Conservation (phyloP, 768 basidiomycete species). For the Pisolithus marmoratus region DNA sequence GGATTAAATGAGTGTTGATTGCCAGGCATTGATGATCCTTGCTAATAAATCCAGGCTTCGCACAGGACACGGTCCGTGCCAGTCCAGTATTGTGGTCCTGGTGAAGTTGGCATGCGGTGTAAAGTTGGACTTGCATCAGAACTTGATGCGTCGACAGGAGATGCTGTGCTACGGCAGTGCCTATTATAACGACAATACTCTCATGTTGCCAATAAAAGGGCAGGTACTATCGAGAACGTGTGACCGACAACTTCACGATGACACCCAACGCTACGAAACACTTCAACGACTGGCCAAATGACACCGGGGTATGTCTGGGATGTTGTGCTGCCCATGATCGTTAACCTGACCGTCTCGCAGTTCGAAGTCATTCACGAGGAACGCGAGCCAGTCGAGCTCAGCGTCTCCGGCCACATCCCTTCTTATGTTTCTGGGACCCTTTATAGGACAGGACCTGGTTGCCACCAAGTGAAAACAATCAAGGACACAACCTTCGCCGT, state of each 20-base stretch:
- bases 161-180: too few species aligned
- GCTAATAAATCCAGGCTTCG: too few species aligned
- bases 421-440: constrained; percentile 32
- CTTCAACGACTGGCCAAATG: constrained; percentile 28
- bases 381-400: constrained; percentile 21
- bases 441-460: constrained; percentile 36
- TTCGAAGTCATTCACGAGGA: constrained; percentile 26
- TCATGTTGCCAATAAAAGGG: too few species aligned
- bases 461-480: constrained; percentile 19
- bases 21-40: too few species aligned
- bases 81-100: too few species aligned
- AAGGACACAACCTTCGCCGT: constrained; percentile 19
- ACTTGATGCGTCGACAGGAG: too few species aligned
- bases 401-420: constrained; percentile 27
- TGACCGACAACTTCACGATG: background rate
- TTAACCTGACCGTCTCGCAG: constrained; percentile 4
- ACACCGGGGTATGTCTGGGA: constrained; percentile 16
- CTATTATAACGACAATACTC: too few species aligned
- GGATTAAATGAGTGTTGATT: too few species aligned
- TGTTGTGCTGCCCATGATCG: background rate
- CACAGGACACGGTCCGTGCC: too few species aligned
- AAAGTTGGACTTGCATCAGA: too few species aligned
- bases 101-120: too few species aligned
- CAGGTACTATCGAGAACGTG: too few species aligned
- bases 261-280: constrained; percentile 4